Conservation (phyloP, 208 protist genomes). For the Leishmania major region DNA sequence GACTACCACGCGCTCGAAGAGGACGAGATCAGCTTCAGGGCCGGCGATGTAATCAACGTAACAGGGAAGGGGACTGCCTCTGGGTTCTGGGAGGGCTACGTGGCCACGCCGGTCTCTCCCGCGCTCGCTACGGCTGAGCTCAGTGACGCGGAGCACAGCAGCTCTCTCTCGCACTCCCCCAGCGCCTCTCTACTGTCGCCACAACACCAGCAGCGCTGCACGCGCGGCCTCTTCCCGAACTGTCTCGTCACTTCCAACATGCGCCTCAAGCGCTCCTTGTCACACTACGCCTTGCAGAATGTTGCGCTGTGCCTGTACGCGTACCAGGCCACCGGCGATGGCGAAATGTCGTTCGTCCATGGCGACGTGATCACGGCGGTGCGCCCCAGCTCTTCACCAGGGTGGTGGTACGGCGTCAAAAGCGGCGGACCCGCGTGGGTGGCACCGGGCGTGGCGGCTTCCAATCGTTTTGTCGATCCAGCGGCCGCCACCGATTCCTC, state of each 20-base stretch:
- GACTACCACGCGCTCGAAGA: conserved; percentile 62
- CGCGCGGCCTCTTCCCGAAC: conserved; percentile 54
- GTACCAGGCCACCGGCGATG: conserved; percentile 51
- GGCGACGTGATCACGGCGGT: conserved; percentile 64
- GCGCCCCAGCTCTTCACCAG: conserved; percentile 44
- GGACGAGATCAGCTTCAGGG: conserved; percentile 87
- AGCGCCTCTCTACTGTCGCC: neutral
- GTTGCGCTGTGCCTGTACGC: conserved; percentile 67
- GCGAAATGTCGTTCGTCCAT: conserved; percentile 60
- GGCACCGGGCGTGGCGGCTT: conserved; percentile 1
- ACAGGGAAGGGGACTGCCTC: conserved; percentile 70
- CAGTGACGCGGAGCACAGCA: conserved; percentile 5
- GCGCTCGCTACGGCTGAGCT: conserved; percentile 10
- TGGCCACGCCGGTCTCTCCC: conserved; percentile 26
- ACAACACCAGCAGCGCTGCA: neutral
- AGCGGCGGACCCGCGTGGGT: conserved; percentile 21
- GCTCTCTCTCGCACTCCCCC: neutral
- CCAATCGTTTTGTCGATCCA: conserved; percentile 21
- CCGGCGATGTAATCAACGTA: conserved; percentile 86
- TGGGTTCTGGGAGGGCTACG: conserved; percentile 89
- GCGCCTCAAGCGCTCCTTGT: conserved; percentile 14
- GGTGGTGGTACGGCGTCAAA: conserved; percentile 81
- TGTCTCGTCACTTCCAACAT: conserved; percentile 70
- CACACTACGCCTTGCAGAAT: conserved; percentile 36
- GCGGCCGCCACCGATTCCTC: neutral